A percentile compares a stretch with the other conserved stretches of the same genome.
These are phyloP conservation scores for Ophiostoma sp. DNA, from an alignment of 2,329 filamentous ascomycete genomes.

Conservation along the genomic window DNA sequence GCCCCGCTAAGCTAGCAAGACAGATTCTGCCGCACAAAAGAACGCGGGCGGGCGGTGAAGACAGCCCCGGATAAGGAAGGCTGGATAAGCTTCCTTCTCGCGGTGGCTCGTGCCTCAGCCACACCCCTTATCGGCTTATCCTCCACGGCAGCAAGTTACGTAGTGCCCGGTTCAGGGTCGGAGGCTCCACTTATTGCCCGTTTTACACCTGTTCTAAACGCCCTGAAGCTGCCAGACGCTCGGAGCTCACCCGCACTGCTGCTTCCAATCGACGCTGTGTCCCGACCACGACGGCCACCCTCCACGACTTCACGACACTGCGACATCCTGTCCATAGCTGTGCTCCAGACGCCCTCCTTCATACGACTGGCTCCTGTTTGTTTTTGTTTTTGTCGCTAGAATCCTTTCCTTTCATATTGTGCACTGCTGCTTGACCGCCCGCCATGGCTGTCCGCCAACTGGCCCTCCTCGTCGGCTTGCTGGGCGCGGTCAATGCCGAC, in stretches of 20 bases:
- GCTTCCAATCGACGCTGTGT: not conserved
- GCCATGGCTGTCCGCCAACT: slow-evolving; percentile 27
- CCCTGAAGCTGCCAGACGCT: not conserved
- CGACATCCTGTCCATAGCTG: not conserved
- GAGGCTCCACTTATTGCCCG: not conserved
- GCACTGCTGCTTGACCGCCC: slow-evolving; percentile 1
- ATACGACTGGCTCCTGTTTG: not conserved
- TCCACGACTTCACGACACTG: not conserved
- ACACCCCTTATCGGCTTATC: not conserved
- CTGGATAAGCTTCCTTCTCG: not conserved
- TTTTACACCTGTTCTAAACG: slow-evolving; percentile 8
- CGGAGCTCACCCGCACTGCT: not conserved
- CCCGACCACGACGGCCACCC: not conserved
- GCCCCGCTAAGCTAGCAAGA: slow-evolving; percentile 1
- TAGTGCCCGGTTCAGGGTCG: slow-evolving; percentile 6
- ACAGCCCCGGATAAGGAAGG: not conserved
- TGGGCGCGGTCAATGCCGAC: slow-evolving; percentile 21
- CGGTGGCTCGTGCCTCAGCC: slow-evolving; percentile 6
- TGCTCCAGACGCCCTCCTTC: not conserved
- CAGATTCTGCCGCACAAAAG: not conserved
- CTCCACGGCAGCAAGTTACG: not conserved
- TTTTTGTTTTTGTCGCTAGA: not conserved
- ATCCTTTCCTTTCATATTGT: slow-evolving; percentile 2
- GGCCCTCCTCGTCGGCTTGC: slow-evolving; percentile 21
- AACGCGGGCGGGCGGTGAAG: not conserved